Evolutionary conservation across 495 filamentous ascomycete species (phyloP).

Genomic region (Filosporella fistucella): DNA sequence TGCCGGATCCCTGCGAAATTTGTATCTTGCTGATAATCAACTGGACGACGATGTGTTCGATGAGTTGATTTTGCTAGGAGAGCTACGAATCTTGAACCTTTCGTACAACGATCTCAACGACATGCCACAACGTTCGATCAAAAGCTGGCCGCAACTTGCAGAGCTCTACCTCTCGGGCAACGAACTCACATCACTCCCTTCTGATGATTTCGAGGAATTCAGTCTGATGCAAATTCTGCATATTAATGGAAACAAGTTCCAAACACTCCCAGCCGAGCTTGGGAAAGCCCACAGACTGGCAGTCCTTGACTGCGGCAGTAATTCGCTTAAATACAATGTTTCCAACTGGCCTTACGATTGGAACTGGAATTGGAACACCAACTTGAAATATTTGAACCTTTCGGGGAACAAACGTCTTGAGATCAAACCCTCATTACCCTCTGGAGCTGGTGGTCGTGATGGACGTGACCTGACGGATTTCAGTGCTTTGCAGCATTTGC

Average conservation of each 20-base stretch:
- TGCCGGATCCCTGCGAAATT: slow-evolving; percentile 71
- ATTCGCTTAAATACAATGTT: slow-evolving; percentile 97
- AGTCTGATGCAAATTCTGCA: slow-evolving; percentile 83
- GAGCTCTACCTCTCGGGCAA: slow-evolving; percentile 97
- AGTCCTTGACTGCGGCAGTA: slow-evolving; percentile 91
- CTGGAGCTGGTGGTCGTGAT: slow-evolving; percentile 41
- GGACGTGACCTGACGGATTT: slow-evolving; percentile 87
- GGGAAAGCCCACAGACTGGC: slow-evolving; percentile 88
- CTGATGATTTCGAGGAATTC: slow-evolving; percentile 89
- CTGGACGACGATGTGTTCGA: slow-evolving; percentile 93
- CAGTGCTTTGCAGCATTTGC: slow-evolving; percentile 75
- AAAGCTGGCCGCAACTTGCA: slow-evolving; percentile 78
- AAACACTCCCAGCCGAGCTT: slow-evolving; percentile 91
- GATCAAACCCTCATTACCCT: slow-evolving; percentile 78
- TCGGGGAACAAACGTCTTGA: slow-evolving; percentile 96
- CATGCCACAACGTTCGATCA: slow-evolving; percentile 81
- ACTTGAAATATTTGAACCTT: slow-evolving; percentile 91
- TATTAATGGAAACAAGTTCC: slow-evolving; percentile 97
- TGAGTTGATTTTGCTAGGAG: slow-evolving; percentile 74
- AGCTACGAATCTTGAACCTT: slow-evolving; percentile 85
- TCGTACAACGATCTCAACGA: slow-evolving; percentile 94
- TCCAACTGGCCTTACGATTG: slow-evolving; percentile 99
- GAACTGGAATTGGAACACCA: slow-evolving; percentile 99
- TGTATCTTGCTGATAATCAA: slow-evolving; percentile 91
- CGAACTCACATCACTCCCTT: slow-evolving; percentile 83